These are phyloP conservation scores for Pterocarpus macrocarpus DNA, from an alignment of 306 rosid genomes.

Conservation along the genomic window DNA sequence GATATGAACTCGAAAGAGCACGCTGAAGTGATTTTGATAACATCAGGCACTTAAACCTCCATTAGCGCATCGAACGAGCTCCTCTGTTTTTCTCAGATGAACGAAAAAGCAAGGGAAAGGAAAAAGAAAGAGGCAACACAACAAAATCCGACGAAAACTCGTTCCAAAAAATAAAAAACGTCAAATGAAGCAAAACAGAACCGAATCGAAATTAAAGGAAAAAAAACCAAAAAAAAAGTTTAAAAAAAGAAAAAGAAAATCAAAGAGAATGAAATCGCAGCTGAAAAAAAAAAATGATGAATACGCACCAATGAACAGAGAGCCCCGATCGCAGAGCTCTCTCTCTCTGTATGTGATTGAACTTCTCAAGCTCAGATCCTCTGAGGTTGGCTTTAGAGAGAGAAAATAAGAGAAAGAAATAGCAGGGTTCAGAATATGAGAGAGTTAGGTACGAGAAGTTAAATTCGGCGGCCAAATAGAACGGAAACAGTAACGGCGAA, in stretches of 20 bases:
- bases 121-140: neutral
- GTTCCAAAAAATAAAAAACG: neutral
- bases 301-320: slow-evolving; percentile 36
- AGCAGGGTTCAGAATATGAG: neutral
- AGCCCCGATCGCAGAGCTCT: slow-evolving; percentile 23
- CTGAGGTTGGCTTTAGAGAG: neutral
- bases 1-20: slow-evolving; percentile 9
- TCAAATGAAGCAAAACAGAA: neutral
- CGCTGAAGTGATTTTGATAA: neutral
- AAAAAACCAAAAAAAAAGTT: neutral
- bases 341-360: neutral
- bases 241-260: neutral
- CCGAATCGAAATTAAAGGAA: slow-evolving; percentile 21
- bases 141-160: neutral
- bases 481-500: neutral
- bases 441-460: neutral
- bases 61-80: slow-evolving; percentile 18
- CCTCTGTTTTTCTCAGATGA: neutral
- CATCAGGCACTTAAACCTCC: slow-evolving; percentile 1
- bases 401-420: neutral
- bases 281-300: neutral
- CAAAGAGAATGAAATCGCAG: neutral
- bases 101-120: neutral
- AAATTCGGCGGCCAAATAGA: neutral
- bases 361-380: neutral